These are phyloP conservation scores for Herpotrichia juniperi DNA, from an alignment of 2,329 filamentous ascomycete species.

Conservation along the genomic window DNA sequence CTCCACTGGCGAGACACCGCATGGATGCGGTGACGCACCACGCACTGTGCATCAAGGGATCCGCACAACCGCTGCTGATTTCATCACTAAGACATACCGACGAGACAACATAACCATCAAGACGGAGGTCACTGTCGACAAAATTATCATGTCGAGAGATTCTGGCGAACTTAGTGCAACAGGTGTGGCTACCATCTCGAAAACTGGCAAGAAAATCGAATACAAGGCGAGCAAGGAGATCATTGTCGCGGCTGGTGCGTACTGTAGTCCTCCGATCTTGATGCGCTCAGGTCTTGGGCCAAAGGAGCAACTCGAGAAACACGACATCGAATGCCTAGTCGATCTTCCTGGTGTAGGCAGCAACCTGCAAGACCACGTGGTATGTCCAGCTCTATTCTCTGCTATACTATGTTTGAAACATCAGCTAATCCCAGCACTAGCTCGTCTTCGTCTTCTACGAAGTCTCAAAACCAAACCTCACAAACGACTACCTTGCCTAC, in stretches of 20 bases:
- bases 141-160: conserved; percentile 53
- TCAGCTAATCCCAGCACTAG: conserved; percentile 44
- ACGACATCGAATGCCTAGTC: conserved; percentile 59
- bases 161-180: conserved; percentile 50
- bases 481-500: conserved; percentile 63
- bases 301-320: conserved; percentile 55
- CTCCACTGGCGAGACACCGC: conserved; percentile 48
- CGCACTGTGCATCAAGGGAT: conserved; percentile 40
- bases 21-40: conserved; percentile 39
- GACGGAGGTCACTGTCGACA: conserved; percentile 44
- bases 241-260: conserved; percentile 39
- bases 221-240: conserved; percentile 45
- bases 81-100: conserved; percentile 50
- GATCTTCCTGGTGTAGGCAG: conserved; percentile 67
- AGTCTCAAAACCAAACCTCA: conserved; percentile 59
- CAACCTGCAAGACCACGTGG: conserved; percentile 69
- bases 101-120: conserved; percentile 44
- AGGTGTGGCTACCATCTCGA: conserved; percentile 52
- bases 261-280: conserved; percentile 46
- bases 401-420: conserved; percentile 48
- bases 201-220: conserved; percentile 45
- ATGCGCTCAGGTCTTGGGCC: conserved; percentile 66
- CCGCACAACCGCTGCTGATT: conserved; percentile 35
- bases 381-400: conserved; percentile 48
- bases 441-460: conserved; percentile 65